Conservation (phyloP, 2,329 filamentous ascomycete species). For the Xylaria sp. region DNA sequence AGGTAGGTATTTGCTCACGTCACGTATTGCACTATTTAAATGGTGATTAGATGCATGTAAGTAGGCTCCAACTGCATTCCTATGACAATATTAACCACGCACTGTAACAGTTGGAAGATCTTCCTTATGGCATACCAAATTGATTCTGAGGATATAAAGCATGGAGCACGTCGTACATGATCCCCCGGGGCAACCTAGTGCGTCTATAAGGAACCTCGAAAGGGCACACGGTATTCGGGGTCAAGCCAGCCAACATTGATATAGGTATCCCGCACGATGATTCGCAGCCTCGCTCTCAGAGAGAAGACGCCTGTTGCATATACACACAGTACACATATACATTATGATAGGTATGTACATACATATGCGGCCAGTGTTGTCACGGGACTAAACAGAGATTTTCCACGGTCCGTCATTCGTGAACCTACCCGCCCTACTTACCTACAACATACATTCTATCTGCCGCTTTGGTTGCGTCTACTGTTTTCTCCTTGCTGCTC, state of each 20-base stretch:
- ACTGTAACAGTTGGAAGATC: background rate
- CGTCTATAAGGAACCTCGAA: background rate
- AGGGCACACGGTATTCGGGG: background rate
- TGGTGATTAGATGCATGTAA: too few species aligned
- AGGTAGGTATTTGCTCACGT: too few species aligned
- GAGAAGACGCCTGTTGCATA: conserved; percentile 15
- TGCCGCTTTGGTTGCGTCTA: background rate
- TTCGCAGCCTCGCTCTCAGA: conserved; percentile 9
- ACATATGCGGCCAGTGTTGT: conserved; percentile 20
- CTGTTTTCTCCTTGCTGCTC: background rate
- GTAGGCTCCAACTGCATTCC: too few species aligned
- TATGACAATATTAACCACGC: background rate
- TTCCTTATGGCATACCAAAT: background rate
- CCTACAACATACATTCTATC: background rate
- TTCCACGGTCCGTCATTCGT: background rate
- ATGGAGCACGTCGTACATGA: background rate
- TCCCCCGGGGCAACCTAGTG: background rate
- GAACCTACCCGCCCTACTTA: background rate
- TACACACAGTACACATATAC: background rate
- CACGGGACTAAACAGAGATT: conserved; percentile 1
- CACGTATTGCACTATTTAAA: too few species aligned
- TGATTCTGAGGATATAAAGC: background rate
- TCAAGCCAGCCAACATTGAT: background rate
- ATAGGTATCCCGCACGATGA: background rate
- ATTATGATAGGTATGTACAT: background rate